Conservation (phyloP, 441 rosid genomes). For the Arabidopsis hybrid region DNA sequence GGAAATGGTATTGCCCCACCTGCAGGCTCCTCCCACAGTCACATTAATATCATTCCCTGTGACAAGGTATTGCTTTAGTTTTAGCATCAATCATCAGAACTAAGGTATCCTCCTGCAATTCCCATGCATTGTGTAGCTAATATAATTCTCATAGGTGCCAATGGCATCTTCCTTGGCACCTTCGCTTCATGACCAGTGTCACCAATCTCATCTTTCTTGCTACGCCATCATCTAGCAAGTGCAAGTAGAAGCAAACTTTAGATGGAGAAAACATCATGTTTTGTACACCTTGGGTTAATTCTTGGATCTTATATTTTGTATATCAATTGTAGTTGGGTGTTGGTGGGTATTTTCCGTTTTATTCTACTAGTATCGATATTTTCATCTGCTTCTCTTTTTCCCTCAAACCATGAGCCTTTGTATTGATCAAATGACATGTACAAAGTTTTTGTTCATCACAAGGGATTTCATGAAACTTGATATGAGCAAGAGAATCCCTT, state of each 20-base stretch:
- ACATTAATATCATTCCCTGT: slow-evolving; percentile 43
- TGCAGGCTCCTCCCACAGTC: slow-evolving; percentile 70
- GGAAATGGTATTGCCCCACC: slow-evolving; percentile 99
- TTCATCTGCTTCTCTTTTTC: not conserved
- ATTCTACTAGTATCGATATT: not conserved
- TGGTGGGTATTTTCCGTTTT: not conserved
- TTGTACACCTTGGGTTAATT: not conserved
- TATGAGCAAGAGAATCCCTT: not conserved
- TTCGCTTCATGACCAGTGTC: slow-evolving; percentile 5
- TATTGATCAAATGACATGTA: not conserved
- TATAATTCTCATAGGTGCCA: slow-evolving; percentile 14
- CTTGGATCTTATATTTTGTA: not conserved
- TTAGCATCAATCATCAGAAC: slow-evolving; percentile 18
- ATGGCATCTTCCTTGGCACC: slow-evolving; percentile 13
- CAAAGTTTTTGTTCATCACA: not conserved
- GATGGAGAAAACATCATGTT: not conserved
- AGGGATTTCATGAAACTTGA: not conserved
- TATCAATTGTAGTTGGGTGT: not conserved
- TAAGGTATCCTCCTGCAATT: slow-evolving; percentile 10
- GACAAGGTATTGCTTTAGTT: slow-evolving; percentile 21
- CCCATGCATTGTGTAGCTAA: slow-evolving; percentile 21
- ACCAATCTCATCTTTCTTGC: slow-evolving; percentile 24
- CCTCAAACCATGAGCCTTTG: not conserved
- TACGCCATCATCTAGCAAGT: slow-evolving; percentile 9
- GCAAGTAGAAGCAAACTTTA: not conserved